Evolutionary conservation across 768 basidiomycete species (phyloP).

Genomic region (Tylopilus subfusipes): DNA sequence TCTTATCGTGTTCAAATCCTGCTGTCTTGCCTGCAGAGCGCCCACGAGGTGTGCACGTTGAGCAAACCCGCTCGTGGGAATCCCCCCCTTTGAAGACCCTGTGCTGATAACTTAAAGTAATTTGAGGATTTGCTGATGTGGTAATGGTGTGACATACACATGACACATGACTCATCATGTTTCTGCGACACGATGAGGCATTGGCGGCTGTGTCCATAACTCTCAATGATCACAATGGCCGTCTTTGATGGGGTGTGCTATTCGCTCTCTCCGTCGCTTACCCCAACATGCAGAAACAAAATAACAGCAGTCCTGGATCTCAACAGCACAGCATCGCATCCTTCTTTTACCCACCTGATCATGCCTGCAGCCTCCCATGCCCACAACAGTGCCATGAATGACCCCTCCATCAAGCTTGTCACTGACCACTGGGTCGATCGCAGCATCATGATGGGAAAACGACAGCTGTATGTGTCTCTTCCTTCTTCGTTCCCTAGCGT

Average conservation of each 20-base stretch:
- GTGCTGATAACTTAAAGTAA: too few relatives aligned
- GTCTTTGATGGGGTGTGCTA: slow-evolving; percentile 45
- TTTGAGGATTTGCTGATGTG: too few relatives aligned
- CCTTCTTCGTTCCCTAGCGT: background rate
- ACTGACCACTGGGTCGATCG: slow-evolving; percentile 71
- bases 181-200: background rate
- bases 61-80: too few relatives aligned
- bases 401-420: slow-evolving; percentile 33
- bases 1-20: too few relatives aligned
- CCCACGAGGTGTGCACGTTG: too few relatives aligned
- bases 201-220: background rate
- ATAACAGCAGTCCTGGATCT: slow-evolving; percentile 46
- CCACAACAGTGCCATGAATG: slow-evolving; percentile 31
- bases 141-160: too few relatives aligned
- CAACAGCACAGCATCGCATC: slow-evolving; percentile 50
- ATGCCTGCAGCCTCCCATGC: slow-evolving; percentile 50
- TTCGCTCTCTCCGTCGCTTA: slow-evolving; percentile 48
- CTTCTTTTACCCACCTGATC: slow-evolving; percentile 51
- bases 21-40: too few relatives aligned
- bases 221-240: slow-evolving; percentile 14
- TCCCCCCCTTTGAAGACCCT: too few relatives aligned
- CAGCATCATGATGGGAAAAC: slow-evolving; percentile 51
- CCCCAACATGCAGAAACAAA: slow-evolving; percentile 38
- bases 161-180: background rate
- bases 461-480: slow-evolving; percentile 50